phyloP scores from a whole-genome alignment of 1,284 basidiomycete species.

The Golubevia sp. region DNA sequence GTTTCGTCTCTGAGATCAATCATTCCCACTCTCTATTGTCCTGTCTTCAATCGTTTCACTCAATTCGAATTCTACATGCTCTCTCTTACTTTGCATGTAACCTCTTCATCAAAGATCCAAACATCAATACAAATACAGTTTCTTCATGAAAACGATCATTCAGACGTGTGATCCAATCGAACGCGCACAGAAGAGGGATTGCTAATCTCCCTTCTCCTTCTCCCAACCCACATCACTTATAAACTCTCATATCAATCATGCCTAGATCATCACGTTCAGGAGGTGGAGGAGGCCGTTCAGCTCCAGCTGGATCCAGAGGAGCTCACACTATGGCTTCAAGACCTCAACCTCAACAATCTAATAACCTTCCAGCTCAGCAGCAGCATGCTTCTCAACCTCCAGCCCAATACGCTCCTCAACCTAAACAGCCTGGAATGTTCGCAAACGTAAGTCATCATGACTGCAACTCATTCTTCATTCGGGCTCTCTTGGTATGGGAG shows the following conservation, averaged over 20 bases:
- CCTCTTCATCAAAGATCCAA: too few relatives aligned
- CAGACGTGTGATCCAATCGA: too few relatives aligned
- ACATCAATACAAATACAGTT: too few relatives aligned
- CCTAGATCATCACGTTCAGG: constrained; percentile 50
- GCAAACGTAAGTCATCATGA: neutral
- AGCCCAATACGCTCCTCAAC: constrained; percentile 4
- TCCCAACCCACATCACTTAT: constrained; percentile 7
- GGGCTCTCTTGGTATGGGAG: too few relatives aligned
- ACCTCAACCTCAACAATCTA: constrained; percentile 11
- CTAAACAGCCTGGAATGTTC: neutral
- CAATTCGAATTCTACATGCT: neutral
- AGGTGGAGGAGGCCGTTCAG: constrained; percentile 34
- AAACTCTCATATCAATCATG: constrained; percentile 20
- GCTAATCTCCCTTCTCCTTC: neutral
- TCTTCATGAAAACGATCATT: too few relatives aligned
- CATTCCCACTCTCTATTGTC: too few relatives aligned
- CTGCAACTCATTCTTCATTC: too few relatives aligned
- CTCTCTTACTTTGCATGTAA: too few relatives aligned
- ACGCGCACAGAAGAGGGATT: too few relatives aligned
- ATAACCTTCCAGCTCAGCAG: constrained; percentile 13
- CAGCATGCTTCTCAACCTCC: constrained; percentile 11
- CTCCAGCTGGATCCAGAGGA: constrained; percentile 47
- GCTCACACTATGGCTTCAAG: constrained; percentile 52
- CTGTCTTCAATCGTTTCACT: neutral
- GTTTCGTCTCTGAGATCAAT: too few relatives aligned